Conservation (phyloP, 2,329 filamentous ascomycete species). For the Pyrenophora teres region DNA sequence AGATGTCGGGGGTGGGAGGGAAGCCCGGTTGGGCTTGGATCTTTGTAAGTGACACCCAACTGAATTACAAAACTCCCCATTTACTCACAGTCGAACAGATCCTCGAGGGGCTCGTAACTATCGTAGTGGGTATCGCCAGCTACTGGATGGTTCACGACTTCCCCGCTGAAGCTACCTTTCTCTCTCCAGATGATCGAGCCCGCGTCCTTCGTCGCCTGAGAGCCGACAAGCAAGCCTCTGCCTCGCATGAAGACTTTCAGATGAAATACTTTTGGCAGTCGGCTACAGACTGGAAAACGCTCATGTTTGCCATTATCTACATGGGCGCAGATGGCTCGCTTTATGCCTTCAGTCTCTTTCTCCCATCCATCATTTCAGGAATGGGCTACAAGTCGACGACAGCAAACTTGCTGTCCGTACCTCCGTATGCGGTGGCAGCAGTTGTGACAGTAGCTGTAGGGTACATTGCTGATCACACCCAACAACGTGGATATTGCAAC, state of each 20-base stretch:
- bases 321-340: conserved; percentile 74
- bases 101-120: conserved; percentile 71
- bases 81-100: conserved; percentile 42
- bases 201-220: conserved; percentile 74
- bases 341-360: conserved; percentile 77
- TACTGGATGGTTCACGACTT: conserved; percentile 83
- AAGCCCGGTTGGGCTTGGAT: conserved; percentile 53
- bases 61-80: background rate
- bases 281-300: conserved; percentile 84
- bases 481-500: conserved; percentile 78
- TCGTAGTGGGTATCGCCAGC: conserved; percentile 65
- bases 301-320: conserved; percentile 73
- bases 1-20: conserved; percentile 67
- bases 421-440: conserved; percentile 74
- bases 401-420: conserved; percentile 74
- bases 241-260: conserved; percentile 75
- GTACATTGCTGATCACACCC: conserved; percentile 75
- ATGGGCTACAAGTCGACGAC: conserved; percentile 62
- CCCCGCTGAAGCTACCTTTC: conserved; percentile 74
- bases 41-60: conserved; percentile 41
- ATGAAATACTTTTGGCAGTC: conserved; percentile 73
- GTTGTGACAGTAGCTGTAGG: conserved; percentile 71
- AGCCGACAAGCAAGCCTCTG: conserved; percentile 73
- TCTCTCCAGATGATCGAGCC: conserved; percentile 69
- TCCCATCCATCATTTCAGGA: conserved; percentile 75